Evolutionary conservation across 83 land plant species (phyloP), one percentile per base, ranked within the genome.

Genomic region (Diphasiastrum complanatum): DNA sequence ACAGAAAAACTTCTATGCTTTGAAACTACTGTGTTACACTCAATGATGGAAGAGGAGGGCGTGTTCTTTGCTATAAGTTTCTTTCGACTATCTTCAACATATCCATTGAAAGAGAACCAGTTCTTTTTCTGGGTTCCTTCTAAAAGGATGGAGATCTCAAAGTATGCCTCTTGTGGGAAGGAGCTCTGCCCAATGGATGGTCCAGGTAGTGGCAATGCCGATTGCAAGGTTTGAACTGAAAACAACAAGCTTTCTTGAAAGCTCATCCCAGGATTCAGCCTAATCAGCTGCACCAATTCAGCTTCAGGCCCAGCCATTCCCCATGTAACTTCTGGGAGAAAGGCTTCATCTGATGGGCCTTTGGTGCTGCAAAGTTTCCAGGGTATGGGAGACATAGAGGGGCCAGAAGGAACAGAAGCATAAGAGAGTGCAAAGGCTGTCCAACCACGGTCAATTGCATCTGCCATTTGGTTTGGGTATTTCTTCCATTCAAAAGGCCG

Each of bases 101-200:
- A n/a, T n/a, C n/a, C n/a, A n/a, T n/a, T n/a, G n/a, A n/a, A n/a
- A n/a, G n/a, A n/a, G n/a, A n/a, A n/a, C n/a, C n/a, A n/a, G n/a
- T n/a, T n/a, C n/a, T n/a, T n/a, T n/a, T n/a, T n/a, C n/a, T n/a
- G n/a, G n/a, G n/a, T n/a, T n/a, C n/a, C n/a, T n/a, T n/a, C n/a
- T n/a, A n/a, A n/a, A n/a, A 77, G 30, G 20, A 89, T 63, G 4
- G 77, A 73, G 51, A 84, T 73, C 56, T 90, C 97, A 27, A 83
- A 86, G 40, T 86, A 90, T 24, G 86, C 74, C 30, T 84, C 86
- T 48, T 86, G 86, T 0, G 97, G 97, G 64, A 81, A 90, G 1
- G 86, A 66, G 14, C 60, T 58, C 29, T 59, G 45, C 6, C 75
- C 82, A 52, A 88, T 46, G 0, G 70, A 50, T 0, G 97, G 92